Conservation (phyloP, 352 stramenopile genomes). For the Thalassiosira sp. region DNA sequence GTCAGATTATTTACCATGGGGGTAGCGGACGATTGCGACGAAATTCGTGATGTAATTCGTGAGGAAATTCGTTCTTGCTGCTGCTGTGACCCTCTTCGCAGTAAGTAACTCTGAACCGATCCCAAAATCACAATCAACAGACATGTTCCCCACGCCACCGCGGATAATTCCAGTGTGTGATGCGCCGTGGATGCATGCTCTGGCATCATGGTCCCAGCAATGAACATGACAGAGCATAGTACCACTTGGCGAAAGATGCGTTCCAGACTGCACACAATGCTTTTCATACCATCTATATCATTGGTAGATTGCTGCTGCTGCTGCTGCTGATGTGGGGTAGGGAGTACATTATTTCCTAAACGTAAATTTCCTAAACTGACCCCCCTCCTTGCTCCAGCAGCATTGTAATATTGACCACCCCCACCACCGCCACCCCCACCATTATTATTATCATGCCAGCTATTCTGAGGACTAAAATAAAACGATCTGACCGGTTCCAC, state of each 20-base stretch:
- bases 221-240: slow-evolving; percentile 27
- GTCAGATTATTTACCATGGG: neutral
- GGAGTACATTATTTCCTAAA: too few species aligned
- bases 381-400: neutral
- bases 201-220: slow-evolving; percentile 26
- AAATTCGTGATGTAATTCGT: too few species aligned
- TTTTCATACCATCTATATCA: neutral
- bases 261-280: slow-evolving; percentile 18
- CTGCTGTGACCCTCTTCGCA: neutral
- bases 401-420: too few species aligned
- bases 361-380: neutral
- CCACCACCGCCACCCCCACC: too few species aligned
- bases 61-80: neutral
- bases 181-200: slow-evolving; percentile 3
- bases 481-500: slow-evolving; percentile 6
- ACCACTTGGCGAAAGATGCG: slow-evolving; percentile 18
- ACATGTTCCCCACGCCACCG: slow-evolving; percentile 44
- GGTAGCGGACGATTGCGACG: neutral
- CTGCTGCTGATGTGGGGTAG: neutral
- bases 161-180: slow-evolving; percentile 27
- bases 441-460: slow-evolving; percentile 3
- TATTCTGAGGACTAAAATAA: slow-evolving; percentile 10
- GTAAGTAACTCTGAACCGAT: slow-evolving; percentile 16
- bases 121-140: slow-evolving; percentile 32
- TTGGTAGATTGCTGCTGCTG: neutral